Evolutionary conservation across 1,139 yeast genomes (phyloP).

Genomic region (Kurtzmaniella natalensis): DNA sequence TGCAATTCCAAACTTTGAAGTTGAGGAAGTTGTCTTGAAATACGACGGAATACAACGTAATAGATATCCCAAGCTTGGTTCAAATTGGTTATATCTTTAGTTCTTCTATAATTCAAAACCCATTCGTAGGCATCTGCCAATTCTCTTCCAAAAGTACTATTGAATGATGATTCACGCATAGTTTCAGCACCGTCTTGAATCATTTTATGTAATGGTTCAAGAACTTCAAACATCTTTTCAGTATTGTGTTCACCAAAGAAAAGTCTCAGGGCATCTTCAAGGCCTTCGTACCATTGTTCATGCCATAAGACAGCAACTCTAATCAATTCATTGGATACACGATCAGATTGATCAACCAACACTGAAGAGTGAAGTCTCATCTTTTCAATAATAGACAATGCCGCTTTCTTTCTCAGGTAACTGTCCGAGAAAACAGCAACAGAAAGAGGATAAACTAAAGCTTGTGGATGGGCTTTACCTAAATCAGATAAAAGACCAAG

Average conservation of each 20-base stretch:
- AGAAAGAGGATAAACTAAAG: constrained; percentile 89
- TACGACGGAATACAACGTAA: constrained; percentile 87
- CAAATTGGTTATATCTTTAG: constrained; percentile 81
- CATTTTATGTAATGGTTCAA: constrained; percentile 85
- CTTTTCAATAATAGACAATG: constrained; percentile 83
- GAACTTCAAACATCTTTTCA: constrained; percentile 87
- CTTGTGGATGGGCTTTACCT: constrained; percentile 96
- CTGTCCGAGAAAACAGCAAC: constrained; percentile 96
- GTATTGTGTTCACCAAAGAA: constrained; percentile 94
- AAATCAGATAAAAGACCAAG: constrained; percentile 79
- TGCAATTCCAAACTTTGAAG: constrained; percentile 82
- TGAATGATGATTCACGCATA: constrained; percentile 86
- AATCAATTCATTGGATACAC: constrained; percentile 90
- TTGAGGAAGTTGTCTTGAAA: constrained; percentile 85
- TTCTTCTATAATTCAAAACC: constrained; percentile 80
- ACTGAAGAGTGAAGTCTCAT: constrained; percentile 84
- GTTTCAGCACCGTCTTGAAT: constrained; percentile 88
- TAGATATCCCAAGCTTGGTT: constrained; percentile 98
- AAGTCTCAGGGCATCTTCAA: constrained; percentile 92
- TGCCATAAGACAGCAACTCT: constrained; percentile 97
- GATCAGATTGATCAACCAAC: constrained; percentile 86
- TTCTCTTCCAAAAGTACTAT: constrained; percentile 91
- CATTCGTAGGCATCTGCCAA: constrained; percentile 90
- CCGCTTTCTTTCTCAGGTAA: constrained; percentile 85
- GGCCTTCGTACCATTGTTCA: constrained; percentile 96